Conservation (phyloP, 345 rosid species). For the Odontarrhena argentea region DNA sequence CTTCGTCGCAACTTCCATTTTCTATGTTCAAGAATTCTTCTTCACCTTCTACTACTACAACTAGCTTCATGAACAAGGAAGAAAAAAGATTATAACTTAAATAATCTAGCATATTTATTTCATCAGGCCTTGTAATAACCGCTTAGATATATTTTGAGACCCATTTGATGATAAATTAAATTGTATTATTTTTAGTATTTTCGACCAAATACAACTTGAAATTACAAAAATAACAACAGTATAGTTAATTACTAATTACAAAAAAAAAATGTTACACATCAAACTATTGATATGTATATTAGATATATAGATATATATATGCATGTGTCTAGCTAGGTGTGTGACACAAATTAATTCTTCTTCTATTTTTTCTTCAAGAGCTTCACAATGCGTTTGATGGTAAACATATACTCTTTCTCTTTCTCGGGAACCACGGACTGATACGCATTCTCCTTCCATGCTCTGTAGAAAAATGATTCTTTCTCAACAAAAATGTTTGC, state of each 20-base stretch:
- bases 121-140: not conserved
- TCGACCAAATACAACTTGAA: slow-evolving; percentile 26
- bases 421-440: slow-evolving; percentile 36
- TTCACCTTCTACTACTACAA: slow-evolving; percentile 23
- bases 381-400: slow-evolving; percentile 32
- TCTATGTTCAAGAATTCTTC: slow-evolving; percentile 42
- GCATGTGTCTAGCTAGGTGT: not conserved
- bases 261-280: slow-evolving; percentile 3
- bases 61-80: slow-evolving; percentile 39
- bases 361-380: slow-evolving; percentile 40
- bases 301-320: not conserved
- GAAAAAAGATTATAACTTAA: slow-evolving; percentile 24
- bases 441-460: slow-evolving; percentile 40
- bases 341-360: not conserved
- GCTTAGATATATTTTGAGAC: not conserved
- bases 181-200: not conserved
- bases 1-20: slow-evolving; percentile 32
- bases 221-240: slow-evolving; percentile 2
- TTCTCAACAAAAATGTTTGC: slow-evolving; percentile 32
- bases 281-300: not conserved
- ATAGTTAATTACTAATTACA: slow-evolving; percentile 19
- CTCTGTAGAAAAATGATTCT: slow-evolving; percentile 37
- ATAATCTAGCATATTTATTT: not conserved
- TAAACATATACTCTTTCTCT: slow-evolving; percentile 39
- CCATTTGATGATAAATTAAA: not conserved